phyloP scores from a whole-genome alignment of 331 rosid genomes.

The Quercus phellos region DNA sequence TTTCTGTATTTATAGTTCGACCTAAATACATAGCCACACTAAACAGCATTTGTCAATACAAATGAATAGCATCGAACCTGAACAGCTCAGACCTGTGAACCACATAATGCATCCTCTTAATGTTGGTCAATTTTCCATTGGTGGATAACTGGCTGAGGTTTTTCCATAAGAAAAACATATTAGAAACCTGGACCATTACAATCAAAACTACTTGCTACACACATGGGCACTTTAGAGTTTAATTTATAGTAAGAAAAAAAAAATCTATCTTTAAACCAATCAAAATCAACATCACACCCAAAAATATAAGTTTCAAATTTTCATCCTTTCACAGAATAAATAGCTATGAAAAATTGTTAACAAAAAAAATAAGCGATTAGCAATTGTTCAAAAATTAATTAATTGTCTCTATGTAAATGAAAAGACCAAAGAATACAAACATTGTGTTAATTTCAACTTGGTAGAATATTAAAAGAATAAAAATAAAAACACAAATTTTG shows the following conservation, averaged over 20 bases:
- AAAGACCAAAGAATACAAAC: too few species aligned
- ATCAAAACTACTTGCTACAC: background rate
- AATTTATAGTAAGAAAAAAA: too few species aligned
- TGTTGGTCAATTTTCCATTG: constrained; percentile 56
- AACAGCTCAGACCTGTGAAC: constrained; percentile 80
- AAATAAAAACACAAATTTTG: background rate
- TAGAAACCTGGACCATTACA: background rate
- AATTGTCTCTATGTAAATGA: too few species aligned
- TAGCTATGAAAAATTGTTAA: too few species aligned
- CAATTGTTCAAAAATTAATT: too few species aligned
- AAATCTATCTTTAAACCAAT: too few species aligned
- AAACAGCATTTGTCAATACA: background rate
- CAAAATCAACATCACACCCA: background rate
- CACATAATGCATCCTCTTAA: constrained; percentile 68
- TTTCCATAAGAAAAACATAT: constrained; percentile 24
- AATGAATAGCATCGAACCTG: constrained; percentile 35
- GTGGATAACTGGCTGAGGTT: constrained; percentile 32
- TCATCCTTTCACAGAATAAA: background rate
- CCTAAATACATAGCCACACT: background rate
- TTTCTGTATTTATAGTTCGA: too few species aligned
- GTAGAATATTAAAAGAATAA: background rate
- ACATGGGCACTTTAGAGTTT: too few species aligned
- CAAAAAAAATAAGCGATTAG: too few species aligned
- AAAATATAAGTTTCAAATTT: background rate
- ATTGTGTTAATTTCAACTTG: background rate